Percentiles rank a stretch among this genome's conserved stretches.
Conservation (phyloP, 192 early-diverging fungal genomes). For the Mortierella claussenii region DNA sequence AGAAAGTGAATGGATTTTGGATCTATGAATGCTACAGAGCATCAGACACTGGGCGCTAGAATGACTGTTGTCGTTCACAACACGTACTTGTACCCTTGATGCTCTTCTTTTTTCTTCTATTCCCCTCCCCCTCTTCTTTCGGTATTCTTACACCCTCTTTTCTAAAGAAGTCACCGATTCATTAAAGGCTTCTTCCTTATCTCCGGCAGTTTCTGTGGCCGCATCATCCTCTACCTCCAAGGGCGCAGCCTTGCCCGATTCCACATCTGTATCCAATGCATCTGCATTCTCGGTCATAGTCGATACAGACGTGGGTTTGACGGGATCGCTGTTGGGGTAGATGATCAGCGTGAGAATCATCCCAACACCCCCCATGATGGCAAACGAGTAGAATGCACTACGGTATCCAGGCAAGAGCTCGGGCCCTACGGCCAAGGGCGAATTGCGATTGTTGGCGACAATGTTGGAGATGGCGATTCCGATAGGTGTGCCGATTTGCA, state of each 20-base stretch:
- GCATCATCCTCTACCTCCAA: background rate
- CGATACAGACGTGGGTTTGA: background rate
- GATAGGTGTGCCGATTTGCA: slow-evolving; percentile 51
- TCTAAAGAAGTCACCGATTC: background rate
- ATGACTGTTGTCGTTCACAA: no score
- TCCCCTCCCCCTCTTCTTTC: no score
- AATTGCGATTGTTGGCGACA: slow-evolving; percentile 33
- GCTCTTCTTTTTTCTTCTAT: no score
- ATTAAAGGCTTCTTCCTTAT: background rate
- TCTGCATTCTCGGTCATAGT: no score
- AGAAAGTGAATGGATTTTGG: no score
- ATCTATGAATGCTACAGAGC: no score
- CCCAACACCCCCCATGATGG: slow-evolving; percentile 26
- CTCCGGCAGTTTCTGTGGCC: background rate
- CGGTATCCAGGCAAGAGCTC: slow-evolving; percentile 38
- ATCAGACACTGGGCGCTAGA: no score
- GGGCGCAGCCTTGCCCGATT: background rate
- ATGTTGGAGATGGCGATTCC: slow-evolving; percentile 51
- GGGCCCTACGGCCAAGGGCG: slow-evolving; percentile 4
- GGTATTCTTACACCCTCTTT: background rate
- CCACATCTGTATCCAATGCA: background rate
- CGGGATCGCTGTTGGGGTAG: slow-evolving; percentile 22
- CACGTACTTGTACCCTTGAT: no score
- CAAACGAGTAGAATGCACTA: slow-evolving; percentile 36
- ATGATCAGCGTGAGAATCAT: slow-evolving; percentile 20